Evolutionary conservation across 805 yeast genomes (phyloP).

Genomic region (Grigorovia jiainica): DNA sequence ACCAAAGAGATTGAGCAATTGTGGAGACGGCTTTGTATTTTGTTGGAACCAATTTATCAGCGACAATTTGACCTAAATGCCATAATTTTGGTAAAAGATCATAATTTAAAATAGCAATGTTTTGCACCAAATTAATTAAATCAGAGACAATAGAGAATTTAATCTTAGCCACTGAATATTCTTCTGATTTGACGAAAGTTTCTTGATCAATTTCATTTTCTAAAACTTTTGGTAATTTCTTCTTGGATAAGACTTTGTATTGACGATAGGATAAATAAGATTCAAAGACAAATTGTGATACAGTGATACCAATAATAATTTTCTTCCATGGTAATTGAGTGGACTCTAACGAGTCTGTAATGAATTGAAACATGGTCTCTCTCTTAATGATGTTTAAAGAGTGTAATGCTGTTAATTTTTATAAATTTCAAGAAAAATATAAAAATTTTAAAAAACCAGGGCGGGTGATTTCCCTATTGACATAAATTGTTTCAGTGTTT

Average conservation of each 20-base stretch:
- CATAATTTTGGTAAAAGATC: slow-evolving; percentile 61
- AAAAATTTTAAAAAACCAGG: no score
- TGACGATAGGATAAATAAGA: slow-evolving; percentile 70
- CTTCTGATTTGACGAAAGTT: slow-evolving; percentile 67
- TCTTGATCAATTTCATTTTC: slow-evolving; percentile 59
- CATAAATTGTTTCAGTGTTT: no score
- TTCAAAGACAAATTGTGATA: slow-evolving; percentile 69
- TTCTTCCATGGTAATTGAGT: slow-evolving; percentile 64
- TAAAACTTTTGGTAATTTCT: slow-evolving; percentile 59
- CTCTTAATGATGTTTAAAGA: no score
- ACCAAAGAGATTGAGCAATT: slow-evolving; percentile 63
- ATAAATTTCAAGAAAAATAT: no score
- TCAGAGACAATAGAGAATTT: slow-evolving; percentile 52
- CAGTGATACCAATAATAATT: slow-evolving; percentile 62
- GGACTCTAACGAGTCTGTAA: background rate
- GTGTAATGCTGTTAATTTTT: no score
- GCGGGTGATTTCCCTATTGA: no score
- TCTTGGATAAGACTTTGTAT: slow-evolving; percentile 46
- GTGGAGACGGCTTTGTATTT: slow-evolving; percentile 38
- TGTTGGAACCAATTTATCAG: slow-evolving; percentile 20
- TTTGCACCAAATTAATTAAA: slow-evolving; percentile 43
- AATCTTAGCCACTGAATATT: slow-evolving; percentile 72
- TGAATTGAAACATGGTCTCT: background rate
- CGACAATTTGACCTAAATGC: slow-evolving; percentile 36
- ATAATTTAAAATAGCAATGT: slow-evolving; percentile 45